Percentiles rank a stretch among this genome's conserved stretches.
These are phyloP conservation scores for Tylopilus orsonianus DNA, from an alignment of 1,284 basidiomycete genomes.

Conservation along the genomic window DNA sequence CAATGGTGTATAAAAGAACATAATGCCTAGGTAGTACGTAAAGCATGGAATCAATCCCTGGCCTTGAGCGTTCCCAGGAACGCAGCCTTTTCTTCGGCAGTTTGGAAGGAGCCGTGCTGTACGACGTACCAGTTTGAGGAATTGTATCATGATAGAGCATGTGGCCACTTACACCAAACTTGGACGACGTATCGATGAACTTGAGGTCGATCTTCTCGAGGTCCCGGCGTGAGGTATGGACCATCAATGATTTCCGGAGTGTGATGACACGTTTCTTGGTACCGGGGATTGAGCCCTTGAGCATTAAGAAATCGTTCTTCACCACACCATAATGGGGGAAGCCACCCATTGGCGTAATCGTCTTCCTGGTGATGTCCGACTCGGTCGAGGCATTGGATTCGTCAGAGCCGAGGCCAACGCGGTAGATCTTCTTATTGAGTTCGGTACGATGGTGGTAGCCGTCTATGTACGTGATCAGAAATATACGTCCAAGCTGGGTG, in stretches of 20 bases:
- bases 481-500: background rate
- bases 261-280: slow-evolving; percentile 98
- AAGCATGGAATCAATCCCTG: slow-evolving; percentile 50
- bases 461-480: slow-evolving; percentile 47
- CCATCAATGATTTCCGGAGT: slow-evolving; percentile 86
- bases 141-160: background rate
- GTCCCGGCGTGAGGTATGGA: slow-evolving; percentile 84
- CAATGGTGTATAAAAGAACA: slow-evolving; percentile 35
- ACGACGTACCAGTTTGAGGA: slow-evolving; percentile 17
- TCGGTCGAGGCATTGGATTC: slow-evolving; percentile 90
- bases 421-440: slow-evolving; percentile 99
- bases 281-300: slow-evolving; percentile 93
- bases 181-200: slow-evolving; percentile 98
- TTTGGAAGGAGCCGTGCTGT: slow-evolving; percentile 94
- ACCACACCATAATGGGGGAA: slow-evolving; percentile 99
- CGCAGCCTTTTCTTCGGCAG: slow-evolving; percentile 90
- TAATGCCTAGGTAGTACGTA: slow-evolving; percentile 36
- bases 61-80: slow-evolving; percentile 93
- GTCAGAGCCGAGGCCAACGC: slow-evolving; percentile 83
- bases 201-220: slow-evolving; percentile 98
- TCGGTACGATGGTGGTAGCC: slow-evolving; percentile 99
- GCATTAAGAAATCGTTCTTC: slow-evolving; percentile 97
- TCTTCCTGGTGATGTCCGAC: slow-evolving; percentile 90
- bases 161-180: slow-evolving; percentile 73
- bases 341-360: slow-evolving; percentile 98